Evolutionary conservation across 2,329 filamentous ascomycete genomes (phyloP), one percentile per base, ranked within the genome.

Genomic region (Dothideomycetes sp.): DNA sequence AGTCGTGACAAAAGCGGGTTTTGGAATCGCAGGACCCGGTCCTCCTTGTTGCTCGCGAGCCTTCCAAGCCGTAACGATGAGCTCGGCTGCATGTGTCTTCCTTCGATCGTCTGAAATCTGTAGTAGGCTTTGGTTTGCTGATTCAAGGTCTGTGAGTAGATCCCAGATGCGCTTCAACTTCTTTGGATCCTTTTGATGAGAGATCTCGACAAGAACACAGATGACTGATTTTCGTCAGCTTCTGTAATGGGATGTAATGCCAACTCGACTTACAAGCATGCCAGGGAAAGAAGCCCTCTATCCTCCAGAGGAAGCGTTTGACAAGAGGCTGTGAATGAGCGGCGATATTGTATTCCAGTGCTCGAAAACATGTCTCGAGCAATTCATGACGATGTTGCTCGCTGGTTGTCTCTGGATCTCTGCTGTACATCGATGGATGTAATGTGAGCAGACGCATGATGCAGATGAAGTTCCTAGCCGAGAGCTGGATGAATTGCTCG

Each of bases 271-370:
- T 4, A 45, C 43, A 45, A 23, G 43, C 43, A 31, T 39, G 39
- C 43, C 43, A 45, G 10, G 41, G 43, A 18, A 45, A 45, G 17
- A 28, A 41, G n/a, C 32, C 33, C 11, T 37, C 32, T 28, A 41
- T 45, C 9, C 25, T 27, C 43, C 43, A 45, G 2, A 30, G 37
- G 12, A 42, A 45, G 10, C 24, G 36, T 5, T 34, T 22, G n/a
- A 45, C 17, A n/a, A 25, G 27, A 3, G 32, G 29, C 16, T 33
- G 22, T 2, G 43, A 36, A 10, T 41, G 27, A 4, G 38, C 15
- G 4, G 40, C 24, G 4, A 45, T 16, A n/a, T 37, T 41, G 28
- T 45, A 45, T 11, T 45, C 43, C 13, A 45, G 24, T 1, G 32
- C 16, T n/a, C 33, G 41, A 22, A 36, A 20, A 9, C 31, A 34